These are phyloP conservation scores for Scedosporium aurantiacum DNA, from an alignment of 2,329 filamentous ascomycete species.

Conservation along the genomic window DNA sequence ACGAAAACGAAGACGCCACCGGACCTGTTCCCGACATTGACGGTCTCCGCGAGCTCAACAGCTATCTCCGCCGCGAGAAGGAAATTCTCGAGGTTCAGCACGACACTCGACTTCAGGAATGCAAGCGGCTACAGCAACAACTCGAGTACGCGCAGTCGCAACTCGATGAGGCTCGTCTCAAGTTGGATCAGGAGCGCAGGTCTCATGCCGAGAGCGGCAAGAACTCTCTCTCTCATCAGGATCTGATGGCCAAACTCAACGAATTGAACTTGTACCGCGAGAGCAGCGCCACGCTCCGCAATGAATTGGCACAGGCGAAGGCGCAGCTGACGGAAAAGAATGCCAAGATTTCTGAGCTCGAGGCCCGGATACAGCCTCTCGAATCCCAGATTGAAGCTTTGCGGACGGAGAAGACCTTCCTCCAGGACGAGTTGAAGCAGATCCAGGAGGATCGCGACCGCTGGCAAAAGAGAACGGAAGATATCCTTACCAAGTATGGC, in stretches of 20 bases:
- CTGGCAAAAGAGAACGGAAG: constrained; percentile 92
- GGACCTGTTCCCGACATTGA: constrained; percentile 48
- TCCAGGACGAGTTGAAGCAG: constrained; percentile 79
- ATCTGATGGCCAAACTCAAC: constrained; percentile 88
- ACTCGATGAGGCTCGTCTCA: constrained; percentile 78
- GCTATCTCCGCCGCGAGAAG: constrained; percentile 86
- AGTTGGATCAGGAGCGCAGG: constrained; percentile 80
- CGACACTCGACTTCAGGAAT: constrained; percentile 78
- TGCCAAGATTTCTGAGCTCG: constrained; percentile 62
- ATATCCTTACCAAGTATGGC: constrained; percentile 92
- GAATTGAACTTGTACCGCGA: constrained; percentile 94
- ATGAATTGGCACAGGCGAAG: constrained; percentile 72
- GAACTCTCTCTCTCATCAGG: constrained; percentile 68
- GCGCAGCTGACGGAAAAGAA: constrained; percentile 65
- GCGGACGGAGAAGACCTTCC: constrained; percentile 67
- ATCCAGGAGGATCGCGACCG: constrained; percentile 85
- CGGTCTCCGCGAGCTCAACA: constrained; percentile 80
- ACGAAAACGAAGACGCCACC: constrained; percentile 41
- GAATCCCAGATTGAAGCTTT: constrained; percentile 71
- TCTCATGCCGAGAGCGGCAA: constrained; percentile 63
- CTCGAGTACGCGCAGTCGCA: constrained; percentile 78
- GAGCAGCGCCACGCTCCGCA: constrained; percentile 82
- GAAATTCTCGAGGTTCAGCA: constrained; percentile 97
- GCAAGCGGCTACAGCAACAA: constrained; percentile 80
- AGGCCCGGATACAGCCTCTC: constrained; percentile 67